Evolutionary conservation across 2,329 filamentous ascomycete genomes (phyloP).

Genomic region (Cadophora sp.): DNA sequence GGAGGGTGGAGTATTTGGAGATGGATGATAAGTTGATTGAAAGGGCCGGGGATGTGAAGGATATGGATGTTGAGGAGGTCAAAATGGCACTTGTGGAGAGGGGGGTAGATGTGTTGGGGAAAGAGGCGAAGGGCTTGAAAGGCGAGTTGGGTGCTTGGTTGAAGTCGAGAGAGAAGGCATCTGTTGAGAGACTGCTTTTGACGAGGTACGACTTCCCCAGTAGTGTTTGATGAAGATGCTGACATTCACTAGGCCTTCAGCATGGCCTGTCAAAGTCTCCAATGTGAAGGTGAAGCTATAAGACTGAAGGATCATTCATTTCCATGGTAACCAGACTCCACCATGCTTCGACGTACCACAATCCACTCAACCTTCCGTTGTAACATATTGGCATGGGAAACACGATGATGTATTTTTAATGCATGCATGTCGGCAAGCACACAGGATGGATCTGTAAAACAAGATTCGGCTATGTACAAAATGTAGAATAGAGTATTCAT

Average conservation of each 20-base stretch:
- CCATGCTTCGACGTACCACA: neutral
- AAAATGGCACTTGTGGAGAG: constrained; percentile 74
- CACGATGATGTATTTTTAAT: neutral
- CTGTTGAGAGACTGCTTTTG: constrained; percentile 42
- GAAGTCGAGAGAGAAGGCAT: constrained; percentile 43
- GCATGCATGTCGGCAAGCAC: neutral
- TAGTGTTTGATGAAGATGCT: constrained; percentile 16
- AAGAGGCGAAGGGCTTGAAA: constrained; percentile 46
- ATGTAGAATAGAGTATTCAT: constrained; percentile 18
- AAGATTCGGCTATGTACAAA: constrained; percentile 35
- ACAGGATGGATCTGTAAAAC: neutral
- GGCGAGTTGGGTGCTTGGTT: constrained; percentile 49
- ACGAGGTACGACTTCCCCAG: constrained; percentile 43
- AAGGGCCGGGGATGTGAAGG: constrained; percentile 64
- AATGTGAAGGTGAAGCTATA: constrained; percentile 18
- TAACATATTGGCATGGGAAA: neutral
- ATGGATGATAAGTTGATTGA: constrained; percentile 75
- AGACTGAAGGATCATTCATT: neutral
- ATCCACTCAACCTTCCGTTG: neutral
- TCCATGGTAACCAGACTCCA: neutral
- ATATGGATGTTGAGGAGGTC: constrained; percentile 69
- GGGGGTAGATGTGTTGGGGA: constrained; percentile 62
- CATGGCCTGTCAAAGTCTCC: constrained; percentile 37
- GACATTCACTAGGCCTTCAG: constrained; percentile 38
- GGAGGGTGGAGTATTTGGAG: constrained; percentile 67